These are phyloP conservation scores for Ophiocordyceps unilateralis DNA, from an alignment of 2,329 filamentous ascomycete species.

Conservation along the genomic window DNA sequence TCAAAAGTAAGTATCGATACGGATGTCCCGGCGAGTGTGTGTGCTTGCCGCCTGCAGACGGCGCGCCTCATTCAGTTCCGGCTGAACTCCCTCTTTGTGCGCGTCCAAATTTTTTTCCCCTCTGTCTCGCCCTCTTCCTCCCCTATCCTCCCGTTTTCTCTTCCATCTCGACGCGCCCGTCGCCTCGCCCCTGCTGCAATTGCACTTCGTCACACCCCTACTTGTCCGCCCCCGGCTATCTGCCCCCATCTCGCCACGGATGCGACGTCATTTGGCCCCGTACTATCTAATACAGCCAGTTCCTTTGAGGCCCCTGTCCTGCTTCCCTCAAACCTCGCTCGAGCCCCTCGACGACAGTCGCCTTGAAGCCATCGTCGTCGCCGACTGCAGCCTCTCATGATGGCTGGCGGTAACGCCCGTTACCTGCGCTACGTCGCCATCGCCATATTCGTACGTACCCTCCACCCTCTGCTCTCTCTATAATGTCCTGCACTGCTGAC, in stretches of 20 bases:
- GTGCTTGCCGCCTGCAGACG: neutral
- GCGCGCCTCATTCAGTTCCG: neutral
- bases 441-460: constrained; percentile 57
- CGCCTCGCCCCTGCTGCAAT: neutral
- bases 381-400: constrained; percentile 13
- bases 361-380: neutral
- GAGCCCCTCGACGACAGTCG: neutral
- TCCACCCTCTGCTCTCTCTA: neutral
- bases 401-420: constrained; percentile 54
- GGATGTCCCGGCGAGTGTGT: neutral
- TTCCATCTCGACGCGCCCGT: neutral
- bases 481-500: constrained; percentile 4
- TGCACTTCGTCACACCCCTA: neutral
- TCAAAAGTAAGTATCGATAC: neutral
- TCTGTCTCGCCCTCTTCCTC: neutral
- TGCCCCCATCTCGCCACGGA: neutral
- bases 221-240: too few relatives aligned
- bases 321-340: neutral
- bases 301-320: neutral
- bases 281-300: neutral
- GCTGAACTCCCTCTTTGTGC: too few relatives aligned
- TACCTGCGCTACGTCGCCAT: constrained; percentile 66
- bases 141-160: too few relatives aligned
- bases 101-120: neutral
- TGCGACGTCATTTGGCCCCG: neutral